Conservation (phyloP, 1,139 yeast genomes). For the Pichia sp. region DNA sequence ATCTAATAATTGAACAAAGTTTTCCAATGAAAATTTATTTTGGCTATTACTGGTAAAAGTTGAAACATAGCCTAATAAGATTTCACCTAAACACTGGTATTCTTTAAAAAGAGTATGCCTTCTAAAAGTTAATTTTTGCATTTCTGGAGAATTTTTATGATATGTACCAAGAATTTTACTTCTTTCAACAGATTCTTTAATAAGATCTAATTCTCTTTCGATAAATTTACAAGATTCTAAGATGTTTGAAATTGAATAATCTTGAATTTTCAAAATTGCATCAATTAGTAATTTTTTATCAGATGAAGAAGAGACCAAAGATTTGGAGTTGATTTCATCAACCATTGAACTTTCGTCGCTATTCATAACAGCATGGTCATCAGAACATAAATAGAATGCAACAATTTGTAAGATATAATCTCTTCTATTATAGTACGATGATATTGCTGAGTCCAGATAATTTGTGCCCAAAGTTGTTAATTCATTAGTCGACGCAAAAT, state of each 20-base stretch:
- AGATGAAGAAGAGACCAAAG: neutral
- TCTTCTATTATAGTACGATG: conserved; percentile 63
- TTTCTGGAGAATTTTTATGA: conserved; percentile 42
- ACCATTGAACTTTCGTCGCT: neutral
- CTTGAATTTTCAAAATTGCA: conserved; percentile 2
- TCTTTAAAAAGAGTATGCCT: conserved; percentile 57
- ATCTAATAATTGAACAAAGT: conserved; percentile 38
- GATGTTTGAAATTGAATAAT: conserved; percentile 7
- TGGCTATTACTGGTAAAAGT: conserved; percentile 21
- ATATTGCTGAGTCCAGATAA: conserved; percentile 61
- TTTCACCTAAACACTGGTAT: conserved; percentile 68
- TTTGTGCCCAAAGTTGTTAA: conserved; percentile 45
- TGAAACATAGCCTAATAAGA: conserved; percentile 46
- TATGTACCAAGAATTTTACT: conserved; percentile 50
- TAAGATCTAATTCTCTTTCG: conserved; percentile 47
- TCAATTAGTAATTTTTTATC: conserved; percentile 5
- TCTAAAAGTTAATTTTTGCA: conserved; percentile 51
- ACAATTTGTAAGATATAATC: conserved; percentile 67
- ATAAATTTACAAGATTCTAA: conserved; percentile 51
- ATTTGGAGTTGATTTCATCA: neutral
- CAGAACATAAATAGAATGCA: conserved; percentile 43
- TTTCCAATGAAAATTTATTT: conserved; percentile 24
- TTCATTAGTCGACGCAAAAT: conserved; percentile 40
- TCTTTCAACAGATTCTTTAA: conserved; percentile 62
- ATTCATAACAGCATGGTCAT: neutral